Evolutionary conservation across 164 flowering plant species (phyloP).

Genomic region (Umbellularia californica): DNA sequence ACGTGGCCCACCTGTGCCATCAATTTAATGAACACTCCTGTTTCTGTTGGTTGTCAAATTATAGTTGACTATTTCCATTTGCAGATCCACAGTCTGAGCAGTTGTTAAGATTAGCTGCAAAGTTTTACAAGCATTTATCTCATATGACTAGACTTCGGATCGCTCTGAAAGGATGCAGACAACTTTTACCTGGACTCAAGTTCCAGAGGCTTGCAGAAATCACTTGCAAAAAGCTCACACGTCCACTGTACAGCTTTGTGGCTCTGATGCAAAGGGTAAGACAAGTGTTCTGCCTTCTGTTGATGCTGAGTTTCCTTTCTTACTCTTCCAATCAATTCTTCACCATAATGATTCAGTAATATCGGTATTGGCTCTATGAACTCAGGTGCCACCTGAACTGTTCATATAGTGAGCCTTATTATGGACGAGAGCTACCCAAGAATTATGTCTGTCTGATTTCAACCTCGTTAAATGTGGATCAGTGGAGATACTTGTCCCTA

Average conservation of each 20-base stretch:
- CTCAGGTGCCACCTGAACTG: neutral
- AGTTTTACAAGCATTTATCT: conserved; percentile 75
- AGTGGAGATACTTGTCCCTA: neutral
- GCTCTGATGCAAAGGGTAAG: conserved; percentile 58
- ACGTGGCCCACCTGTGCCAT: neutral
- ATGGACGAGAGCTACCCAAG: neutral
- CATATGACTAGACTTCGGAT: conserved; percentile 66
- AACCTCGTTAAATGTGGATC: neutral
- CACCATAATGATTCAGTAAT: neutral
- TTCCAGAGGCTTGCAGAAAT: conserved; percentile 74
- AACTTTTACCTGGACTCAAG: conserved; percentile 47
- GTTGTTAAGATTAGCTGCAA: conserved; percentile 50
- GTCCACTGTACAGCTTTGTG: conserved; percentile 66
- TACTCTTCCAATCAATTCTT: neutral
- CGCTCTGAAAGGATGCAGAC: conserved; percentile 72
- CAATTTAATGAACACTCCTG: neutral
- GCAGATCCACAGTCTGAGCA: conserved; percentile 81
- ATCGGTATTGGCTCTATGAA: neutral
- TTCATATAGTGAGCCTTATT: neutral
- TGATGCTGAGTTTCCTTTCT: neutral
- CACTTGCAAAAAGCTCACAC: conserved; percentile 78
- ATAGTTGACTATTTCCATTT: neutral
- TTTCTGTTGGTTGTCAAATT: neutral
- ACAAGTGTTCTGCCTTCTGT: neutral
- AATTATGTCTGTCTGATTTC: neutral